Percentiles rank a stretch among this genome's conserved stretches.
These are phyloP conservation scores for Hemerocallis citrina DNA, from an alignment of 106 monocot species.

Conservation along the genomic window DNA sequence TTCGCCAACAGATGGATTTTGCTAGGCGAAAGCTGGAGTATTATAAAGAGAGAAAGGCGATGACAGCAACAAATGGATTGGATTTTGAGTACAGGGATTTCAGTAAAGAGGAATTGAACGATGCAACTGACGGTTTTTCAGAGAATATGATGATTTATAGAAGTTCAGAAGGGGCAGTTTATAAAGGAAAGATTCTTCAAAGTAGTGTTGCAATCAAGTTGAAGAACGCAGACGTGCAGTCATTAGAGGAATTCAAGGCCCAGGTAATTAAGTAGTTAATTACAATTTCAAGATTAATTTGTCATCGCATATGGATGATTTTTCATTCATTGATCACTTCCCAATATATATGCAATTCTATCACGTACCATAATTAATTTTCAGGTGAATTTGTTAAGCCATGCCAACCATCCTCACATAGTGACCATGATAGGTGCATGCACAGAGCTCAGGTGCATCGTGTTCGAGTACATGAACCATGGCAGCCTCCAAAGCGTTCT, in stretches of 20 bases:
- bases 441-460: constrained; percentile 6
- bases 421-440: neutral
- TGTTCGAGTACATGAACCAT: constrained; percentile 5
- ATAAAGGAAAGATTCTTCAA: neutral
- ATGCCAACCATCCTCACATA: neutral
- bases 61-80: too few species aligned
- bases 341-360: too few species aligned
- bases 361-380: neutral
- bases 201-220: neutral
- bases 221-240: neutral
- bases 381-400: constrained; percentile 1
- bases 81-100: too few species aligned
- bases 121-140: too few species aligned
- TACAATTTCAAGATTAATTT: too few species aligned
- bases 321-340: too few species aligned
- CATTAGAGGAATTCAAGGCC: neutral
- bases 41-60: neutral
- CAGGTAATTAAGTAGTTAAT: too few species aligned
- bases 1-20: neutral
- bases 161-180: neutral
- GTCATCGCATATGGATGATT: too few species aligned
- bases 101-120: too few species aligned
- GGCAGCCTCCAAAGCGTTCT: neutral
- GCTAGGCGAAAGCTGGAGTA: neutral
- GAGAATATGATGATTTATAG: neutral